Percentiles rank a stretch among this genome's conserved stretches.
phyloP scores from a whole-genome alignment of 768 basidiomycete species.

The Mycena leptocephala region DNA sequence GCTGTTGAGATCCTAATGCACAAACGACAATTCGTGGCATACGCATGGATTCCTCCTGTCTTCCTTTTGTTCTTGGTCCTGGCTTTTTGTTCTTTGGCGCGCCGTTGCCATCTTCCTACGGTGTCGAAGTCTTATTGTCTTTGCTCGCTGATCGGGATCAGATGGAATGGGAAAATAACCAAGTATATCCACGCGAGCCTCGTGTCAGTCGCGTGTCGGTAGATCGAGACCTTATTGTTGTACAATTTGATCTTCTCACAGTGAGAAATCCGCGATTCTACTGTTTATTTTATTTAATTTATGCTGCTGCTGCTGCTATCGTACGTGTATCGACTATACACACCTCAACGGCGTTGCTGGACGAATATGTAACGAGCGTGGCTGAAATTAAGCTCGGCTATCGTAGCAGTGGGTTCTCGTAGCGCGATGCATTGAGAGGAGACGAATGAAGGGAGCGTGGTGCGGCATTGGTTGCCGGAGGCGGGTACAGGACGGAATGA shows the following conservation, averaged over 20 bases:
- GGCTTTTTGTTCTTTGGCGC: no score
- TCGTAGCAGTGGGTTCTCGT: constrained; percentile 30
- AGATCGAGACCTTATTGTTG: neutral
- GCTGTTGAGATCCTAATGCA: no score
- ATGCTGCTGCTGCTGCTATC: constrained; percentile 32
- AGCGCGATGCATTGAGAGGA: constrained; percentile 36
- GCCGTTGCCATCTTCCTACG: no score
- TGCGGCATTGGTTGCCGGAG: constrained; percentile 18
- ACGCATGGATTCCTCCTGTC: no score
- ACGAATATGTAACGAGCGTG: constrained; percentile 11
- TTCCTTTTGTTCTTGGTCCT: no score
- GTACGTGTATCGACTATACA: constrained; percentile 16
- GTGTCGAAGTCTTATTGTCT: constrained; percentile 30
- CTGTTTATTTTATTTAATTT: constrained; percentile 33
- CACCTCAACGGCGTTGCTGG: neutral
- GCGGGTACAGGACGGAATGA: constrained; percentile 31
- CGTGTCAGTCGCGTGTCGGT: neutral
- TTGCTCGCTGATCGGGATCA: neutral
- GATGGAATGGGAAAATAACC: constrained; percentile 11
- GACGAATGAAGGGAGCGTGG: constrained; percentile 39
- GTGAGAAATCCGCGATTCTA: neutral
- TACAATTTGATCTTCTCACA: neutral
- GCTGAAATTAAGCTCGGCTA: constrained; percentile 36
- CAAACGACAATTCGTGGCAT: no score
- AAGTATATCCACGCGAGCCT: constrained; percentile 1